These are phyloP conservation scores for Yamadazyma buinensis DNA, from an alignment of 1,139 yeast genomes.

Conservation along the genomic window DNA sequence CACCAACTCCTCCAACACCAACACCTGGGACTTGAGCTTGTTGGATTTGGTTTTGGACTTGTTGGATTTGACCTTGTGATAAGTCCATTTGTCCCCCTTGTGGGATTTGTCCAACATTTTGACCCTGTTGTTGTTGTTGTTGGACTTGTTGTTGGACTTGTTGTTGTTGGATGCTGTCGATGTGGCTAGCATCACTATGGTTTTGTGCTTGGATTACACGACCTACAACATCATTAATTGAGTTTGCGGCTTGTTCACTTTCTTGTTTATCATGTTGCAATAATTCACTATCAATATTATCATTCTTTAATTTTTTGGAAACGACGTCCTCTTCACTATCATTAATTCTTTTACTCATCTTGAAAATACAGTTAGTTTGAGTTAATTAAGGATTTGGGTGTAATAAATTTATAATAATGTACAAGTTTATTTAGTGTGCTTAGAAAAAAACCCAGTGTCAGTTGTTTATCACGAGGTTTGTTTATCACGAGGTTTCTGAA, in stretches of 20 bases:
- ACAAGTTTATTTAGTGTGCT: no score
- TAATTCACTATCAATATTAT: slow-evolving; percentile 44
- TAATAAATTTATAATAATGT: no score
- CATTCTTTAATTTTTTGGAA: slow-evolving; percentile 14
- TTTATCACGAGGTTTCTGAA: slow-evolving; percentile 7
- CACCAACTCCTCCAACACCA: background rate
- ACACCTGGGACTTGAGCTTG: no score
- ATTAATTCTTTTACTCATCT: slow-evolving; percentile 14
- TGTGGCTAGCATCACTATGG: no score
- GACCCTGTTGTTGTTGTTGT: background rate
- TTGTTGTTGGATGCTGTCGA: no score
- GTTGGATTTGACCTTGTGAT: background rate
- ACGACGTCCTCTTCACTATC: slow-evolving; percentile 5
- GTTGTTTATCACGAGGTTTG: slow-evolving; percentile 3
- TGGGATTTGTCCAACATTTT: background rate
- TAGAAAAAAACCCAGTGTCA: no score
- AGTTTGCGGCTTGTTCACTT: background rate
- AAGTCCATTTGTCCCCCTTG: background rate
- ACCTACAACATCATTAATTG: background rate
- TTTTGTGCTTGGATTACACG: background rate
- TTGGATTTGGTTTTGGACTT: no score
- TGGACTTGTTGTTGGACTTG: no score
- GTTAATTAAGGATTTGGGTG: no score
- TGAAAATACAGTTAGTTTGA: no score
- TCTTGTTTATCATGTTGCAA: slow-evolving; percentile 33